Evolutionary conservation across 768 basidiomycete genomes (phyloP), one percentile per base, ranked within the genome.

Genomic region (Cystobasidium tubakii): DNA sequence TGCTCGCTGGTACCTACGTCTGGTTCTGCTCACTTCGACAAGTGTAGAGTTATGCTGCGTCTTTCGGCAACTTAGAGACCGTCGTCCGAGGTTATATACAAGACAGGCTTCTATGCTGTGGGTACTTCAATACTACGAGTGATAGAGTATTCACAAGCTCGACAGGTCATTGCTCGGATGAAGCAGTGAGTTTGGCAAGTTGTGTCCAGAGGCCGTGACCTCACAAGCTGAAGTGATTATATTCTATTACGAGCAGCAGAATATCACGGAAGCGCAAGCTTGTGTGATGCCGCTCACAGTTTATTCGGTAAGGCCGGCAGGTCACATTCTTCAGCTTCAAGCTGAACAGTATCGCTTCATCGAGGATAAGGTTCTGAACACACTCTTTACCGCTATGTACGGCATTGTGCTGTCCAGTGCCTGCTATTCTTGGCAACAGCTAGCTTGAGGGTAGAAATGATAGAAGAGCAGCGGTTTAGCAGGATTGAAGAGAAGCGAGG

Each of bases 1-100:
- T 66, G 29, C 50, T 46, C 7, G 43, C 69, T 15, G 74, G 74
- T 25, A 23, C 29, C 12, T 39, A 60, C 31, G 44, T 74, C n/a
- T 77, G 77, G 77, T 75, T 76, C 74, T 77, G 39, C 33, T 74
- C 75, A 13, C 65, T 77, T 13, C 43, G 23, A 0, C 54, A 74
- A 57, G 31, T 54, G 4, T 17, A 25, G 29, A 36, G 73, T 13
- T 75, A 63, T n/a, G 36, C 33, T 21, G 9, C 27, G 19, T 17
- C 74, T 27, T 77, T 75, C 70, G 6, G 23, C 21, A 46, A 34
- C 0, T 64, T 62, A 44, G 21, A 25, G 17, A 25, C 46, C 2
- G 42, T 21, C 27, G 66, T 34, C 15, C 67, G 73, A 19, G 46
- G 21, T n/a, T 57, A 75, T 34, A 29, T 77, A 23, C 77, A 77